These are phyloP conservation scores for Xanthoceras sorbifolium DNA, from an alignment of 345 rosid species.

Conservation along the genomic window DNA sequence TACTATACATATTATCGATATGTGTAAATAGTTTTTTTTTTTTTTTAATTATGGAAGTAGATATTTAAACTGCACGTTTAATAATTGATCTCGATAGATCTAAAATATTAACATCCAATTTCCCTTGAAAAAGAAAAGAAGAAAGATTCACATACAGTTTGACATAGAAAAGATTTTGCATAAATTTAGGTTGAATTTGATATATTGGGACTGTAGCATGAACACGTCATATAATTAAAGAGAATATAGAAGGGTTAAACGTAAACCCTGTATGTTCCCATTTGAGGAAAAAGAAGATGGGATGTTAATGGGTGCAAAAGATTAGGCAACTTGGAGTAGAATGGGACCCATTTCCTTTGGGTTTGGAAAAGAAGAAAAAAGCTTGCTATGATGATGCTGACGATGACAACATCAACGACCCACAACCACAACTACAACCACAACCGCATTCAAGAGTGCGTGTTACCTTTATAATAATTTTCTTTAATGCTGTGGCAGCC, in stretches of 20 bases:
- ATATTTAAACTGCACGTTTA: no score
- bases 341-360: slow-evolving; percentile 29
- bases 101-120: no score
- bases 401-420: slow-evolving; percentile 6
- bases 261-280: background rate
- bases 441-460: slow-evolving; percentile 8
- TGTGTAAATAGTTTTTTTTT: no score
- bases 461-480: background rate
- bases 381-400: slow-evolving; percentile 6
- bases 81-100: no score
- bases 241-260: background rate
- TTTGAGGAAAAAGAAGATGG: slow-evolving; percentile 14
- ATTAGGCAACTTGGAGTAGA: background rate
- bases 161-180: no score
- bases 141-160: no score
- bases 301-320: background rate
- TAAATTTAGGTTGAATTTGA: no score
- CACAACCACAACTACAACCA: slow-evolving; percentile 4
- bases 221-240: no score
- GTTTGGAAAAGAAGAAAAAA: slow-evolving; percentile 33
- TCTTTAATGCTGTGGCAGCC: background rate
- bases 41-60: no score
- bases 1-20: no score
- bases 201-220: no score
- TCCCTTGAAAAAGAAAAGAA: no score